These are phyloP conservation scores for Podila horticola DNA, from an alignment of 192 early-diverging fungal genomes.

Conservation along the genomic window DNA sequence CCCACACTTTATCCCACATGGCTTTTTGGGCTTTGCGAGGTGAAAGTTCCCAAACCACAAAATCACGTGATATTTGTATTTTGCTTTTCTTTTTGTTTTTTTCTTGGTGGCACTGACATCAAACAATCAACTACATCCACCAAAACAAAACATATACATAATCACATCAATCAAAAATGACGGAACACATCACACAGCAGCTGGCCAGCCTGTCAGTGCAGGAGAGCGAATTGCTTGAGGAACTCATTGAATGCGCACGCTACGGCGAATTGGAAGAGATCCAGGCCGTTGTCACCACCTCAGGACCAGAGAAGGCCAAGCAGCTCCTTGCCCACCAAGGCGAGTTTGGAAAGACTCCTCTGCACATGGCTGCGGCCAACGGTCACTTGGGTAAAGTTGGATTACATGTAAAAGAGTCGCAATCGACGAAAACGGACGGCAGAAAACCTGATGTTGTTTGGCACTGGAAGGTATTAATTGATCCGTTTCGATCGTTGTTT, in stretches of 20 bases:
- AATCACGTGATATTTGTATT: no score
- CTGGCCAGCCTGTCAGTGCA: constrained; percentile 33
- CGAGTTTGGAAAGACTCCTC: constrained; percentile 69
- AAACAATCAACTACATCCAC: neutral
- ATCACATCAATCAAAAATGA: constrained; percentile 6
- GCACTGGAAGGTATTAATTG: neutral
- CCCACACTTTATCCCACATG: no score
- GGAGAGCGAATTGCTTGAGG: constrained; percentile 56
- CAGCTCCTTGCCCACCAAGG: constrained; percentile 52
- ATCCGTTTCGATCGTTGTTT: neutral
- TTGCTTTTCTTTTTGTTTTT: neutral
- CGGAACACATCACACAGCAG: constrained; percentile 22
- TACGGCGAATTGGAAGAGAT: constrained; percentile 82
- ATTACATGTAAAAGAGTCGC: neutral
- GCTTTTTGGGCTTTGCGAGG: no score
- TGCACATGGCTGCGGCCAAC: constrained; percentile 89
- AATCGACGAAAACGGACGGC: neutral
- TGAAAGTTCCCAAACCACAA: no score
- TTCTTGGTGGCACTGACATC: neutral
- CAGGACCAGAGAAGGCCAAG: constrained; percentile 47
- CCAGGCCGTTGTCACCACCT: constrained; percentile 50
- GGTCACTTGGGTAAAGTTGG: constrained; percentile 67
- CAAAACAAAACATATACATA: neutral
- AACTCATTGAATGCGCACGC: constrained; percentile 74
- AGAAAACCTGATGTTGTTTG: neutral